Evolutionary conservation across 306 rosid species (phyloP), one percentile per base, ranked within the genome.

Genomic region (Cercis canadensis): DNA sequence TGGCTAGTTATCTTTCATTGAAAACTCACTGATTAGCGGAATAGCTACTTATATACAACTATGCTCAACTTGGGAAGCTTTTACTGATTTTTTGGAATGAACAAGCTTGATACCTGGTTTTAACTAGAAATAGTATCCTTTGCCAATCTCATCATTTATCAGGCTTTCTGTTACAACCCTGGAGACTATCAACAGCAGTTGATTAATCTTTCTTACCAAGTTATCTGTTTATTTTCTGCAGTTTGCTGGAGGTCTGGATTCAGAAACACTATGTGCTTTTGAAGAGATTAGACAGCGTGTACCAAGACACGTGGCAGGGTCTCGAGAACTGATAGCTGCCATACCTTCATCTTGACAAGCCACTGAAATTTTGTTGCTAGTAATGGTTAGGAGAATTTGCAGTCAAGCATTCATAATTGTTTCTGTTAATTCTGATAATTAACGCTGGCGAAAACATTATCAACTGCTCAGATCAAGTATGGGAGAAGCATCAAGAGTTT

Each of bases 161-260:
- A 18, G 6, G 29, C 15, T 53, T 24, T 61, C 17, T 37, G 16
- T 43, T 12, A 54, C 5, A 13, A n/a, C n/a, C n/a, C 67, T 63
- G 11, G 31, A 34, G n/a, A n/a, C 19, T 62, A 50, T 6, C 57
- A 33, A 5, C 40, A 43, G 43, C 43, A 37, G 43, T 61, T 32
- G 69, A 65, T 39, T 11, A 45, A 21, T 29, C 44, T 33, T 72
- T 21, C 39, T 39, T 18, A 54, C 41, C 17, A 16, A 11, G 67
- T 68, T 62, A 13, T 72, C 49, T 65, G n/a, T 24, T 24, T 12
- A 14, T 61, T 73, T 46, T 55, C 43, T 82, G 80, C 88, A 92
- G 97, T 92, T 92, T 80, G 90, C 96, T 40, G 98, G 98, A 67
- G 98, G 98, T 64, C 82, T 90, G 41, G 97, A 92, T 83, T 80